Percentiles rank a stretch among this genome's conserved stretches.
phyloP scores from a whole-genome alignment of 495 filamentous ascomycete species.

The Penicillium goetzii region DNA sequence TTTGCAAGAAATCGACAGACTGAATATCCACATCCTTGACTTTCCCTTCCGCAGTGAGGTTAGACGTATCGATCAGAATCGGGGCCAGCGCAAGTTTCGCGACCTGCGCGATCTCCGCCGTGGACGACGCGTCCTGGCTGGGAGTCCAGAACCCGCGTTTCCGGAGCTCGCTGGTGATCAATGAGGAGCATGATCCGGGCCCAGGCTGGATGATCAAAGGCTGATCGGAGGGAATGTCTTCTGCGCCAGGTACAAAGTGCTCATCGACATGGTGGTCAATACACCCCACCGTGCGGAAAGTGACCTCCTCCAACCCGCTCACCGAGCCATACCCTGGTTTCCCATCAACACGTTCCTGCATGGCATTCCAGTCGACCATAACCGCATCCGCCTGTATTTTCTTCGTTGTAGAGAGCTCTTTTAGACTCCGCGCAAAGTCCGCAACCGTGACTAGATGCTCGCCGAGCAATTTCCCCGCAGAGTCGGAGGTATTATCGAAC shows the following conservation, averaged over 20 bases:
- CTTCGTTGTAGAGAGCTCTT: conserved; percentile 7
- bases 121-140: conserved; percentile 13
- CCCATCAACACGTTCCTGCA: conserved; percentile 56
- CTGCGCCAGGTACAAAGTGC: conserved; percentile 51
- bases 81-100: conserved; percentile 79
- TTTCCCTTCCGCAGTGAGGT: conserved; percentile 70
- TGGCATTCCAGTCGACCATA: conserved; percentile 89
- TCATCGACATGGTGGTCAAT: conserved; percentile 96
- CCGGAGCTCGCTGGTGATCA: conserved; percentile 68
- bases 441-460: conserved; percentile 48
- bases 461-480: conserved; percentile 41
- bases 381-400: conserved; percentile 47
- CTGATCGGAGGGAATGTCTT: conserved; percentile 16
- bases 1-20: conserved; percentile 68
- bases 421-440: conserved; percentile 37
- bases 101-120: conserved; percentile 55
- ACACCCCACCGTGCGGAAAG: conserved; percentile 65
- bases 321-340: conserved; percentile 36
- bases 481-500: conserved; percentile 37
- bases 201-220: conserved; percentile 68
- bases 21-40: conserved; percentile 69
- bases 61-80: conserved; percentile 82
- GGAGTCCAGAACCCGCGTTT: conserved; percentile 54
- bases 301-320: conserved; percentile 40
- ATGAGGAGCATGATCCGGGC: conserved; percentile 77